Conservation (phyloP, 257 asterid genomes). For the Primulina tabacum region DNA sequence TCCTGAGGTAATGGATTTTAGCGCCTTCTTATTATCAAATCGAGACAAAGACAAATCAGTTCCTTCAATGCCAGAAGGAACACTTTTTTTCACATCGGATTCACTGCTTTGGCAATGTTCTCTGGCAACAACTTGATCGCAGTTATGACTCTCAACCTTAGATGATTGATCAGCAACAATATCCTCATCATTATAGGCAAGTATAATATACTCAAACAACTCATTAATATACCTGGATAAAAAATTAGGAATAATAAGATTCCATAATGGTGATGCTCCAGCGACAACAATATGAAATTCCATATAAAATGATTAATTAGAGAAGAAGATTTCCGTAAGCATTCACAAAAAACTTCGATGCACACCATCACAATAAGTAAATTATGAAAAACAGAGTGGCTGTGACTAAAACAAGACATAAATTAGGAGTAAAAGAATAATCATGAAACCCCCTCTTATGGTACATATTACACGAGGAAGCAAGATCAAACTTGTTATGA, state of each 20-base stretch:
- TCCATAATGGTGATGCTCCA: slow-evolving; percentile 24
- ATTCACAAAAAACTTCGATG: not conserved
- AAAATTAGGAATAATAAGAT: slow-evolving; percentile 18
- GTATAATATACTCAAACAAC: slow-evolving; percentile 59
- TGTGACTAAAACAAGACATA: not conserved
- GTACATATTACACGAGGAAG: slow-evolving; percentile 1
- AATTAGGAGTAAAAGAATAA: not conserved
- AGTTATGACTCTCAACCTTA: slow-evolving; percentile 35
- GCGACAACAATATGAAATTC: slow-evolving; percentile 13
- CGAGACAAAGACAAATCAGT: slow-evolving; percentile 33
- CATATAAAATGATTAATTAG: slow-evolving; percentile 8
- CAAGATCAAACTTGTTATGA: slow-evolving; percentile 6
- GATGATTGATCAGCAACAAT: slow-evolving; percentile 35
- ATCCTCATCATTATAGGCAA: slow-evolving; percentile 46
- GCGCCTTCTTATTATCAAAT: slow-evolving; percentile 36
- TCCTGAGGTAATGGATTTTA: slow-evolving; percentile 34
- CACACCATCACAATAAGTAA: not conserved
- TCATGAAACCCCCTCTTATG: not conserved
- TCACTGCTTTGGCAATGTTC: slow-evolving; percentile 31
- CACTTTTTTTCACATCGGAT: slow-evolving; percentile 21
- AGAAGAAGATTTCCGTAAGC: not conserved
- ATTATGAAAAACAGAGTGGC: not conserved
- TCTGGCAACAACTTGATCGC: slow-evolving; percentile 31
- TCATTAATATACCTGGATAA: slow-evolving; percentile 67
- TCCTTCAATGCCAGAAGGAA: slow-evolving; percentile 38